These are phyloP conservation scores for Saccharum hybrid DNA, from an alignment of 202 grass and related monocot species.

Conservation along the genomic window DNA sequence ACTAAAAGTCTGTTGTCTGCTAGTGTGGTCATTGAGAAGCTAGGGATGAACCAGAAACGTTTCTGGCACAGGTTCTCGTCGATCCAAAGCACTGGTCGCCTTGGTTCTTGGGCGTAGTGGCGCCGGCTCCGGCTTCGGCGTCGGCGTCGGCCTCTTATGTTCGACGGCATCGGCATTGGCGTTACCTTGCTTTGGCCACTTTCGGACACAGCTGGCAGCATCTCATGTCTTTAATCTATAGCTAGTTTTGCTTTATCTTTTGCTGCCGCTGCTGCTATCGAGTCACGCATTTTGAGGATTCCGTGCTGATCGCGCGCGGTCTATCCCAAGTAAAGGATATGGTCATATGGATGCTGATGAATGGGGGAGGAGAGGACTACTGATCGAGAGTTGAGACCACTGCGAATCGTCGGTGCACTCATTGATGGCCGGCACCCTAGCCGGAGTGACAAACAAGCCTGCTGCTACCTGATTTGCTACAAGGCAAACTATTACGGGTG, in stretches of 20 bases:
- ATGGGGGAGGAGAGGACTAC: neutral
- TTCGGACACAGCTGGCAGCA: neutral
- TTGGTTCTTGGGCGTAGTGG: neutral
- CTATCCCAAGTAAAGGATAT: constrained; percentile 12
- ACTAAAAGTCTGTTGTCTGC: no score
- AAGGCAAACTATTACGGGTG: neutral
- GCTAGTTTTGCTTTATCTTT: constrained; percentile 39
- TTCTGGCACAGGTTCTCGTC: neutral
- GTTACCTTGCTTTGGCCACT: constrained; percentile 29
- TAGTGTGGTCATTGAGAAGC: constrained; percentile 18
- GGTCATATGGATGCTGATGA: neutral
- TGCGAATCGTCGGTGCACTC: neutral
- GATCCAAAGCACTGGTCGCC: neutral
- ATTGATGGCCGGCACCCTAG: neutral
- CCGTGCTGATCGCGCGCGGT: constrained; percentile 1
- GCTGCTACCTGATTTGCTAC: neutral
- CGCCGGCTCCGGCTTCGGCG: neutral
- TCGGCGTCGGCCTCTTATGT: constrained; percentile 14
- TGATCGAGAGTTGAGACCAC: neutral
- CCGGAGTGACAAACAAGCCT: neutral
- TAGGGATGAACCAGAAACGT: neutral
- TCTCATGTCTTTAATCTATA: neutral
- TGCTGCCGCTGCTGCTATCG: constrained; percentile 31
- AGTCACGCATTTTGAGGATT: constrained; percentile 54
- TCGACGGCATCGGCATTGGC: neutral